A percentile compares a stretch with the other conserved stretches of the same genome.
Evolutionary conservation across 768 basidiomycete species (phyloP).

Genomic region (Kwoniella europaea): DNA sequence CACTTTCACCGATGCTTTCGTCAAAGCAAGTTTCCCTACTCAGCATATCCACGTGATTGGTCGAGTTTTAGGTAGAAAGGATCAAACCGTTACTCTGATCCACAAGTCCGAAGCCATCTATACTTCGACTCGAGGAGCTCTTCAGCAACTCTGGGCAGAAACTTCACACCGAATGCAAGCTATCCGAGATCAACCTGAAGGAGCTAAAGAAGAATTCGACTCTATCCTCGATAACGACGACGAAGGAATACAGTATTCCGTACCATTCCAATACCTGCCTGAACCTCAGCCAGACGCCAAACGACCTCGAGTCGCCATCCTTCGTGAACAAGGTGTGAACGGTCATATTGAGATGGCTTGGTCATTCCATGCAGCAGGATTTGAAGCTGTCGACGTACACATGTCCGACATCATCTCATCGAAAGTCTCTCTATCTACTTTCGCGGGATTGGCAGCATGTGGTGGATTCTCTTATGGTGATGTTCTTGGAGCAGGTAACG

Average conservation of each 20-base stretch:
- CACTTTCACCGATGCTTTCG: conserved; percentile 68
- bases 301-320: conserved; percentile 85
- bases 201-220: conserved; percentile 80
- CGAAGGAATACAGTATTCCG: conserved; percentile 75
- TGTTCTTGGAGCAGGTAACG: conserved; percentile 94
- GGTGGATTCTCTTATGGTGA: conserved; percentile 99
- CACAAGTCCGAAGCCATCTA: conserved; percentile 65
- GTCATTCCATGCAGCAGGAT: conserved; percentile 92
- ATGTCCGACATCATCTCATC: conserved; percentile 95
- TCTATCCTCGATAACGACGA: conserved; percentile 69
- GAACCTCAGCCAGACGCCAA: conserved; percentile 42
- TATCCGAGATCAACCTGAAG: conserved; percentile 77
- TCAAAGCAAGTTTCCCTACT: conserved; percentile 74
- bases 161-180: conserved; percentile 92
- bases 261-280: conserved; percentile 61
- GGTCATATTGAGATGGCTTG: conserved; percentile 99
- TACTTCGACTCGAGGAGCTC: conserved; percentile 67
- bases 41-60: conserved; percentile 80
- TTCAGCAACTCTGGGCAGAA: conserved; percentile 90
- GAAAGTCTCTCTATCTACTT: conserved; percentile 66
- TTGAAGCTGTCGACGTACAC: conserved; percentile 93
- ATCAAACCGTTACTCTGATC: conserved; percentile 71
- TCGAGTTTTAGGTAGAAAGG: conserved; percentile 63
- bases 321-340: conserved; percentile 98
- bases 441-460: conserved; percentile 90